Evolutionary conservation across 225 moss, liverwort and hornwort genomes (phyloP), one percentile per base, ranked within the genome.

Genomic region (Antitrichia curtipendula): DNA sequence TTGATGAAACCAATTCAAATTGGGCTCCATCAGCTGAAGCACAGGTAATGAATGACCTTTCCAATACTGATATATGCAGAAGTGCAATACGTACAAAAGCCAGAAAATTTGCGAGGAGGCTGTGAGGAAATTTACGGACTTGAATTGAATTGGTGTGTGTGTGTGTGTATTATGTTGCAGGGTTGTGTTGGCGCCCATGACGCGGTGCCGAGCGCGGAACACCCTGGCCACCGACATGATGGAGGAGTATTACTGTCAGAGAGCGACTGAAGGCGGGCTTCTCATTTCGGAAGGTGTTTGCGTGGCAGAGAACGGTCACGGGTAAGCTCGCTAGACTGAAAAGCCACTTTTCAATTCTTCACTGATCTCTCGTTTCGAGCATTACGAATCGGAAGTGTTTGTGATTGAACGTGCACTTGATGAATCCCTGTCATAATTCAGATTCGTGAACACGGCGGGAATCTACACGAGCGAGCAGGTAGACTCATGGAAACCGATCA

Each of bases 221-320:
- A 89, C 92, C 22, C 43, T 92, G 34, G 85, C 89, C 11, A 91
- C 89, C 66, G n/a, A 85, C 59, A 47, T 89, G 89, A 92, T 92
- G 92, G 65, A 80, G 78, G 89, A 89, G 13, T 92, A 85, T 14
- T 92, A 92, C 89, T 50, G 74, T 83, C 92, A 92, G 41, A 54
- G 92, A 66, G 92, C 92, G 29, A 92, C 90, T 19, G 84, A 89
- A 23, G 90, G 89, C 17, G 92, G 90, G 27, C 85, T 92, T 24
- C 92, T 88, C 71, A 89, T 92, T 75, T 91, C 89, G 54, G 91
- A 92, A 80, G 92, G 92, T 62, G 80, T 92, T 70, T 91, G 90
- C 45, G 92, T 92, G 41, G 90, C 92, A 66, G 84, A 83, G 8
- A 92, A 83, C 53, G 92, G 85, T 41, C 92, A 92, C 71, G 92